phyloP scores from a whole-genome alignment of 2,329 filamentous ascomycete species.

The Didymella segeticola region DNA sequence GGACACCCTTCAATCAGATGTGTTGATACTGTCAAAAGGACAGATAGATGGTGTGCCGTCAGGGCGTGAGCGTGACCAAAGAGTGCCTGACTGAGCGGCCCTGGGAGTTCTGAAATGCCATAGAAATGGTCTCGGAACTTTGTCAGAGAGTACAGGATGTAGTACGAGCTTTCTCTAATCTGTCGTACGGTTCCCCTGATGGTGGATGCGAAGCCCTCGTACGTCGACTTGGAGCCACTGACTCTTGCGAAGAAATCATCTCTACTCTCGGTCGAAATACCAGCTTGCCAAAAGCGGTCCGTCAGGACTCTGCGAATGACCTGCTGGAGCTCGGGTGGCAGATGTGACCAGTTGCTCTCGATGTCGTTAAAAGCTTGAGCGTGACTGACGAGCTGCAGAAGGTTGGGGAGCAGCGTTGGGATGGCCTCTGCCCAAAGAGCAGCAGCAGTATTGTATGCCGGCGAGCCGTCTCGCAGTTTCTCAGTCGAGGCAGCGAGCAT shows the following conservation, averaged over 20 bases:
- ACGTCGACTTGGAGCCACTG: slow-evolving; percentile 82
- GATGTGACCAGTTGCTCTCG: slow-evolving; percentile 74
- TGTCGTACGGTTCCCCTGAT: slow-evolving; percentile 88
- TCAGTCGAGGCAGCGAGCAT: slow-evolving; percentile 94
- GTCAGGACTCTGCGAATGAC: slow-evolving; percentile 85
- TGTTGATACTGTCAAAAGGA: slow-evolving; percentile 86
- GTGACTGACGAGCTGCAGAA: slow-evolving; percentile 85
- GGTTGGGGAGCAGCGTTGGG: slow-evolving; percentile 79
- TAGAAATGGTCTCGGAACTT: slow-evolving; percentile 88
- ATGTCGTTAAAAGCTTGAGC: slow-evolving; percentile 92
- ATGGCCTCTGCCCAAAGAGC: slow-evolving; percentile 86
- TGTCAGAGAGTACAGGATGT: slow-evolving; percentile 92
- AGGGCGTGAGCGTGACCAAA: slow-evolving; percentile 83
- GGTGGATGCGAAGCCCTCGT: slow-evolving; percentile 93
- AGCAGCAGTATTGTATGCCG: slow-evolving; percentile 76
- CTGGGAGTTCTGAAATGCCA: slow-evolving; percentile 82
- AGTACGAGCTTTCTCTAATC: slow-evolving; percentile 91
- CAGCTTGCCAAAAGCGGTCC: slow-evolving; percentile 97
- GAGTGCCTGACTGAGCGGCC: slow-evolving; percentile 80
- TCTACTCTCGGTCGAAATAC: slow-evolving; percentile 92
- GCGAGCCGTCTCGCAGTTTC: slow-evolving; percentile 76
- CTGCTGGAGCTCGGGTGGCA: slow-evolving; percentile 76
- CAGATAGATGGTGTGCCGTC: slow-evolving; percentile 91
- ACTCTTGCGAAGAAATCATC: slow-evolving; percentile 97
- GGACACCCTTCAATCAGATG: slow-evolving; percentile 94